Evolutionary conservation across 2,329 filamentous ascomycete species (phyloP).

Genomic region (Cercospora sp.): DNA sequence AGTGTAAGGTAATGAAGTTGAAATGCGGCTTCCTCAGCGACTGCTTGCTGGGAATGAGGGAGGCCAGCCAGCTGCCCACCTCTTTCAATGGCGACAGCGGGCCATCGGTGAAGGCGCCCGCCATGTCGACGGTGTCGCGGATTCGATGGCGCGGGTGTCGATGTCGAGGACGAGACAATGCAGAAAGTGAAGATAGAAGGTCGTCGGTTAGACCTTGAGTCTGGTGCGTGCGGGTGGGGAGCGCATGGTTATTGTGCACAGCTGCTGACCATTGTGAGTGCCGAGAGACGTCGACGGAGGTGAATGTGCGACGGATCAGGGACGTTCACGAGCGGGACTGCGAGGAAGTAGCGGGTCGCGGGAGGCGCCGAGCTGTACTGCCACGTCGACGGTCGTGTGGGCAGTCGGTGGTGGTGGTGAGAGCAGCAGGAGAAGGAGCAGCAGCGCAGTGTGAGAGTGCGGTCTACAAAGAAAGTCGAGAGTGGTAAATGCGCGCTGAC

Average conservation of each 20-base stretch:
- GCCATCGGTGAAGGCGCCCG: background rate
- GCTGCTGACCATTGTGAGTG: slow-evolving; percentile 2
- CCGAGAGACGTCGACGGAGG: background rate
- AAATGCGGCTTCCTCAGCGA: slow-evolving; percentile 58
- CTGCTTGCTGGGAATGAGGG: slow-evolving; percentile 19
- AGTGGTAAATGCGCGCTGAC: background rate
- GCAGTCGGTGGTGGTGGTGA: background rate
- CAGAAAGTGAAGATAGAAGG: background rate
- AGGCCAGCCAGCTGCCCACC: slow-evolving; percentile 24
- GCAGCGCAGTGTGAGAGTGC: background rate
- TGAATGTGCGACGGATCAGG: background rate
- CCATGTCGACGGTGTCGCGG: slow-evolving; percentile 1
- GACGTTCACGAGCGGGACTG: background rate
- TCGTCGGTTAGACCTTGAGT: slow-evolving; percentile 7
- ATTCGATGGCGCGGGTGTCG: background rate
- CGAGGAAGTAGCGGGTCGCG: background rate
- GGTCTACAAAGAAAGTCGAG: background rate
- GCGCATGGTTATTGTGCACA: slow-evolving; percentile 1
- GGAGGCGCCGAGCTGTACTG: background rate
- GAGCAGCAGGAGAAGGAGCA: background rate
- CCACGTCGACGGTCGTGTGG: background rate
- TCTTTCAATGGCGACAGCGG: slow-evolving; percentile 24
- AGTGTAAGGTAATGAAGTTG: slow-evolving; percentile 80
- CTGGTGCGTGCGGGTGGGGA: background rate
- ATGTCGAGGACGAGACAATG: background rate